These are phyloP conservation scores for Ceratobasidium sp. DNA, from an alignment of 1,284 basidiomycete species.

Conservation along the genomic window DNA sequence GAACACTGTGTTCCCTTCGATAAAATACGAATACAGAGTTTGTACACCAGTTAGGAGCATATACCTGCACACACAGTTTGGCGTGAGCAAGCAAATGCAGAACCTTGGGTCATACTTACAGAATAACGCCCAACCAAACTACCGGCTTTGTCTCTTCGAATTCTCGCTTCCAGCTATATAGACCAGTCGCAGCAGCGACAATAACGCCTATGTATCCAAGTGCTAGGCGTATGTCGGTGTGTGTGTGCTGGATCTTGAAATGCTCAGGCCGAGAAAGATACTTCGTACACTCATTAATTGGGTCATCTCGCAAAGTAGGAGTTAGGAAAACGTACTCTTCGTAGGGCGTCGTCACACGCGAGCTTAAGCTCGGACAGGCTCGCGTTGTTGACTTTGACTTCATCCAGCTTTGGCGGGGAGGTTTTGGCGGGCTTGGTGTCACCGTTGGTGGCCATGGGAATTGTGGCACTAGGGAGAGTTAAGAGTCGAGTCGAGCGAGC, in stretches of 20 bases:
- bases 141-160: slow-evolving; percentile 86
- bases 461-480: not conserved
- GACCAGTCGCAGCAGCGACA: slow-evolving; percentile 78
- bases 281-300: slow-evolving; percentile 57
- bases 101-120: slow-evolving; percentile 61
- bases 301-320: not conserved
- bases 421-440: slow-evolving; percentile 4
- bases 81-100: slow-evolving; percentile 8
- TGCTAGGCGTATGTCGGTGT: slow-evolving; percentile 85
- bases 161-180: slow-evolving; percentile 85
- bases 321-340: slow-evolving; percentile 70
- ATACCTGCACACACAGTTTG: slow-evolving; percentile 64
- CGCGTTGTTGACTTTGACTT: slow-evolving; percentile 85
- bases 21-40: slow-evolving; percentile 80
- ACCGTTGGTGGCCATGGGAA: slow-evolving; percentile 17
- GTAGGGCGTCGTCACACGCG: slow-evolving; percentile 89
- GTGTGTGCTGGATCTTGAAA: slow-evolving; percentile 85
- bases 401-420: slow-evolving; percentile 58
- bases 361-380: slow-evolving; percentile 86
- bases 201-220: slow-evolving; percentile 87
- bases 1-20: slow-evolving; percentile 83
- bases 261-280: slow-evolving; percentile 80
- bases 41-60: slow-evolving; percentile 73
- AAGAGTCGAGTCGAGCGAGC: slow-evolving; percentile 22
- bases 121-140: slow-evolving; percentile 78